Base-by-base conservation (phyloP, 768 basidiomycete genomes). In the Mycena sanguinolenta region DNA sequence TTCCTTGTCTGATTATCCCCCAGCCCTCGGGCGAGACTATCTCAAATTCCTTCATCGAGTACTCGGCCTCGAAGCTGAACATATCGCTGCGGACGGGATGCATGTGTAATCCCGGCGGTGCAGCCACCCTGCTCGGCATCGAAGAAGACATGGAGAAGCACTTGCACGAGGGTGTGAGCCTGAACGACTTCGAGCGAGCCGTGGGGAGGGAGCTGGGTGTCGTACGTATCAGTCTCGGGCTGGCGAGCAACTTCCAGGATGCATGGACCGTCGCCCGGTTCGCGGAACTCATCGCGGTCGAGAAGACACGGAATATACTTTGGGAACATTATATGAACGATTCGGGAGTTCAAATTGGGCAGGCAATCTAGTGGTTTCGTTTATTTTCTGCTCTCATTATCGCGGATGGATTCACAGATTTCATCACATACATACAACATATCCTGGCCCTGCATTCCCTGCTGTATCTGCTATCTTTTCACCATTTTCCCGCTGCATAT, bases 91-190 rank as follows among this genome's bases (percentile, higher is more conserved):
- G 94, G 50, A 93, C 94, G 3, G 94, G 94, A 0, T 96, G 94
- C 78, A 91, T 95, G 89, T 96, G 95, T 77, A 96, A 95, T 72
- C 93, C 94, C 19, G 95, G 95, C 13, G 94, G 90, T 21, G 92
- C 93, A 0, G 89, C 92, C 1, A 87, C 91, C 6, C 80, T 95
- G 19, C 84, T 95, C 6, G 90, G 90, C 0, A 86, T 94, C 34
- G 81, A 89, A 67, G 83, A 86, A 23, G 85, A 90, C 66, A 95
- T 94, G 93, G n/a, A n/a, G n/a, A 81, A 83, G 7, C 80, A 77
- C 17, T 84, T 94, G 0, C 88, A 85, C 70, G 81, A 84, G 1
- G 91, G 91, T 6, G 85, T 89, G 46, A 90, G 89, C 7, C 82
- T 92, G 58, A 81, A 83, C 28, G 90, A 90, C 38, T 89, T 94